These are phyloP conservation scores for Thelephora ganbajun DNA, from an alignment of 768 basidiomycete species.

Conservation along the genomic window DNA sequence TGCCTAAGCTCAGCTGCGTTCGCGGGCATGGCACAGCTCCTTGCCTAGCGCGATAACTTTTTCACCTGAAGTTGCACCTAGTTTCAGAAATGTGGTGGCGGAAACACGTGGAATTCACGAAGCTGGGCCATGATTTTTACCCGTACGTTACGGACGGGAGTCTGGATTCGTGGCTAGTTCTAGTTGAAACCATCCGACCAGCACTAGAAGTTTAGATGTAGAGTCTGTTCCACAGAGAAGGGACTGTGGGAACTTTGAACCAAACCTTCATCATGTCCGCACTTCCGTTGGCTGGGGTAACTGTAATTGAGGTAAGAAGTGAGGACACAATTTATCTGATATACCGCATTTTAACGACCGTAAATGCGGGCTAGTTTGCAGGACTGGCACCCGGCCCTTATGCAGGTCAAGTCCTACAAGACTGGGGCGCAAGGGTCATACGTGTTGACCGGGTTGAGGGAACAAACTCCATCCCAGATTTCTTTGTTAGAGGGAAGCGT, in stretches of 20 bases:
- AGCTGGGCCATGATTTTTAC: too few relatives aligned
- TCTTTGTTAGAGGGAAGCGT: slow-evolving; percentile 60
- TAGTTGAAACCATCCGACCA: too few relatives aligned
- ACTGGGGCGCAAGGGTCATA: slow-evolving; percentile 65
- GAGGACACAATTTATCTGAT: background rate
- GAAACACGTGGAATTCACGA: too few relatives aligned
- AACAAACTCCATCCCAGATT: slow-evolving; percentile 18
- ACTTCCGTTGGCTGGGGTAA: background rate
- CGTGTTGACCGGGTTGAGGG: slow-evolving; percentile 44
- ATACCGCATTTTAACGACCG: background rate
- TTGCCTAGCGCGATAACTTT: too few relatives aligned
- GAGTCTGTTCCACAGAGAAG: background rate
- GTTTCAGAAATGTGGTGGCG: too few relatives aligned
- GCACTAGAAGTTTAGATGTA: too few relatives aligned
- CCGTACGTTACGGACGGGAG: too few relatives aligned
- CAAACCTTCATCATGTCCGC: too few relatives aligned
- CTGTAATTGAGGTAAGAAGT: background rate
- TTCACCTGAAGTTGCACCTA: too few relatives aligned
- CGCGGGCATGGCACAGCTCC: too few relatives aligned
- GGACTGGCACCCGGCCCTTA: slow-evolving; percentile 77
- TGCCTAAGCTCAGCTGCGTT: too few relatives aligned
- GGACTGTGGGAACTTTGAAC: background rate
- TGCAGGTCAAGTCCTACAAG: slow-evolving; percentile 62
- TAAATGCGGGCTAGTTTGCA: slow-evolving; percentile 40
- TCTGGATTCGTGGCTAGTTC: too few relatives aligned